A percentile compares a stretch with the other conserved stretches of the same genome.
Conservation (phyloP, 2,329 filamentous ascomycete genomes). For the Fusarium sp. region DNA sequence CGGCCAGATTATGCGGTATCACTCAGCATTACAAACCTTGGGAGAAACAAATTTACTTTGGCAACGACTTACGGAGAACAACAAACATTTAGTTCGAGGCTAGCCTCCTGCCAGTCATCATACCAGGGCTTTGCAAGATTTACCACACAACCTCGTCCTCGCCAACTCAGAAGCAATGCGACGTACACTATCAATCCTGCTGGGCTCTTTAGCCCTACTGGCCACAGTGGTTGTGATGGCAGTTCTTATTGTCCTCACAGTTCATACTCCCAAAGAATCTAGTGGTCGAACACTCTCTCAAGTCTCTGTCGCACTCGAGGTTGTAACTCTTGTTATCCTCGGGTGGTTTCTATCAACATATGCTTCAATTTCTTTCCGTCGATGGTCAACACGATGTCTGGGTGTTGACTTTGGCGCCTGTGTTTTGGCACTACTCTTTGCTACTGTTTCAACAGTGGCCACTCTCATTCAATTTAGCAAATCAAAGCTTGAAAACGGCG, state of each 20-base stretch:
- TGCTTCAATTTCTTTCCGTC: slow-evolving; percentile 36
- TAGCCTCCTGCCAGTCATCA: slow-evolving; percentile 30
- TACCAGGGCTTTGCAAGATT: slow-evolving; percentile 24
- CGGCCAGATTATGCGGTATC: slow-evolving; percentile 29
- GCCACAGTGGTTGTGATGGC: slow-evolving; percentile 40
- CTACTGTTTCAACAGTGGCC: slow-evolving; percentile 61
- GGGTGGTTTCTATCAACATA: slow-evolving; percentile 54
- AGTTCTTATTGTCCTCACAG: slow-evolving; percentile 40
- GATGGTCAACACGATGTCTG: slow-evolving; percentile 45
- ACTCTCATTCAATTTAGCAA: slow-evolving; percentile 58
- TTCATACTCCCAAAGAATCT: slow-evolving; percentile 37
- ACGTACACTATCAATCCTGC: slow-evolving; percentile 32
- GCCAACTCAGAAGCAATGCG: slow-evolving; percentile 36
- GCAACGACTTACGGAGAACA: slow-evolving; percentile 10
- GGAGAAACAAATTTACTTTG: slow-evolving; percentile 1
- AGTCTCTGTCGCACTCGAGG: slow-evolving; percentile 50
- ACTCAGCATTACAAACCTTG: slow-evolving; percentile 12
- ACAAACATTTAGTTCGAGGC: slow-evolving; percentile 30
- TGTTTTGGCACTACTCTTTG: slow-evolving; percentile 59
- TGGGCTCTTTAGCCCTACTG: slow-evolving; percentile 43
- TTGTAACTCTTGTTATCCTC: slow-evolving; percentile 45
- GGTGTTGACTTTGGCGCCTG: slow-evolving; percentile 47
- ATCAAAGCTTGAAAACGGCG: slow-evolving; percentile 30
- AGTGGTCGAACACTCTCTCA: slow-evolving; percentile 46
- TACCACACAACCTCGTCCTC: slow-evolving; percentile 12